Percentiles rank a stretch among this genome's conserved stretches.
These are phyloP conservation scores for Phytophthora chlamydospora DNA, from an alignment of 352 stramenopile species.

Conservation along the genomic window DNA sequence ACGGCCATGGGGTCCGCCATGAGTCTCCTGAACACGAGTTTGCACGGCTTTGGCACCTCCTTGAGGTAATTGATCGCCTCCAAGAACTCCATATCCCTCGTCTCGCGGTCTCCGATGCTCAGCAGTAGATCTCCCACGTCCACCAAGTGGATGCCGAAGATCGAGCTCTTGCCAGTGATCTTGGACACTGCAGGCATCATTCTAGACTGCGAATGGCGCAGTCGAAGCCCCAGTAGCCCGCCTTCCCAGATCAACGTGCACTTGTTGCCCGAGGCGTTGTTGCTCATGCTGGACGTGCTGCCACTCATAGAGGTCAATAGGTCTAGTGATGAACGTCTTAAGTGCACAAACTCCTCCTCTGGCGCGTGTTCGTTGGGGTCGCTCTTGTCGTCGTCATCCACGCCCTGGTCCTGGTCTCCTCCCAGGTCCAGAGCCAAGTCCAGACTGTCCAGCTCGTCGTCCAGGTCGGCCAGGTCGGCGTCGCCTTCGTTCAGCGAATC, in stretches of 20 bases:
- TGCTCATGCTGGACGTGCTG: conserved; percentile 67
- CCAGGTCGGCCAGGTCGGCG: conserved; percentile 50
- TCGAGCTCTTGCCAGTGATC: conserved; percentile 84
- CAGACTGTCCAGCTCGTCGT: conserved; percentile 47
- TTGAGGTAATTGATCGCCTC: conserved; percentile 87
- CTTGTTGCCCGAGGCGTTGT: conserved; percentile 60
- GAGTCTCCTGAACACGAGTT: conserved; percentile 76
- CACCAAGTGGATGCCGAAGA: conserved; percentile 86
- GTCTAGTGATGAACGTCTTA: conserved; percentile 74
- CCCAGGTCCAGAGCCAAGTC: conserved; percentile 52
- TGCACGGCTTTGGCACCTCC: conserved; percentile 75
- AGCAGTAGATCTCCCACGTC: conserved; percentile 85
- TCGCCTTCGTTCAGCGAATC: conserved; percentile 74
- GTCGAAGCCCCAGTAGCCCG: conserved; percentile 70
- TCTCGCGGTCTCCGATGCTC: conserved; percentile 70
- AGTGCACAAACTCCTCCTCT: conserved; percentile 67
- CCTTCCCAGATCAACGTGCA: conserved; percentile 88
- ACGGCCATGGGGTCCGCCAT: conserved; percentile 79
- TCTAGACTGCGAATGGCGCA: conserved; percentile 82
- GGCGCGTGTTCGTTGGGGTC: conserved; percentile 69
- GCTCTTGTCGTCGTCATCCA: conserved; percentile 37
- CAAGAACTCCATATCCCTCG: conserved; percentile 84
- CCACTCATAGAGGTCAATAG: conserved; percentile 70
- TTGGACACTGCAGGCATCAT: conserved; percentile 86
- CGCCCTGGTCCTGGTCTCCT: conserved; percentile 5